A percentile compares a stretch with the other conserved stretches of the same genome.
These are phyloP conservation scores for Globisporangium paddicum DNA, from an alignment of 352 stramenopile genomes.

Conservation along the genomic window DNA sequence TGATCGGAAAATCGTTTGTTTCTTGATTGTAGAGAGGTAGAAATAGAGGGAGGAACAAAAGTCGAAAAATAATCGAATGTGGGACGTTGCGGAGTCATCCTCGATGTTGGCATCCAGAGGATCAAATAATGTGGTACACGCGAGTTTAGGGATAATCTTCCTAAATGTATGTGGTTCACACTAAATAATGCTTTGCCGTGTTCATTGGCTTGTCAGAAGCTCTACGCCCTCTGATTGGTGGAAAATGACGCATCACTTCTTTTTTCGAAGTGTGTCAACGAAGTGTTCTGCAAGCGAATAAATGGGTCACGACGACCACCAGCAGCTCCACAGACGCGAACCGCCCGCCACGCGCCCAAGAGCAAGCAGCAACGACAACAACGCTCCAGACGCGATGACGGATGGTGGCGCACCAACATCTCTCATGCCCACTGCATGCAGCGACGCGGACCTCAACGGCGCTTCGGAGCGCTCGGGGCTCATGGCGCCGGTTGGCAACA, in stretches of 20 bases:
- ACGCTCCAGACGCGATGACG: not conserved
- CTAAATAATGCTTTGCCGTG: not conserved
- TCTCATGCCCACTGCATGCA: slow-evolving; percentile 5
- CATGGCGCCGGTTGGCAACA: slow-evolving; percentile 10
- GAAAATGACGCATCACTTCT: not conserved
- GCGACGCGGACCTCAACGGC: slow-evolving; percentile 3
- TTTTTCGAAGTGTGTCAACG: slow-evolving; percentile 1
- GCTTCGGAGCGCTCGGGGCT: slow-evolving; percentile 26
- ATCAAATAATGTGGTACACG: slow-evolving; percentile 2
- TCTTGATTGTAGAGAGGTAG: not conserved
- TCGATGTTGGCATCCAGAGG: slow-evolving; percentile 17
- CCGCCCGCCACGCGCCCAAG: not conserved
- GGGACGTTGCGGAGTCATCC: slow-evolving; percentile 25
- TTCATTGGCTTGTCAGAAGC: not conserved
- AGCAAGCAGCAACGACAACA: not conserved
- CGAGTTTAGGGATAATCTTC: not conserved
- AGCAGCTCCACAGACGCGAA: slow-evolving; percentile 8
- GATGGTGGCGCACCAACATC: slow-evolving; percentile 6
- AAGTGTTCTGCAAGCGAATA: slow-evolving; percentile 1
- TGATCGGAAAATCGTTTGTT: no score
- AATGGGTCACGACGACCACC: slow-evolving; percentile 8
- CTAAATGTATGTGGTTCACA: not conserved
- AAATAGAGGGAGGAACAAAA: not conserved
- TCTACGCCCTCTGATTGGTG: slow-evolving; percentile 1
- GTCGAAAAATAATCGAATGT: slow-evolving; percentile 3